Percentiles rank a stretch among this genome's conserved stretches.
Conservation (phyloP, 1,284 basidiomycete species). For the Ganoderma resinaceum region DNA sequence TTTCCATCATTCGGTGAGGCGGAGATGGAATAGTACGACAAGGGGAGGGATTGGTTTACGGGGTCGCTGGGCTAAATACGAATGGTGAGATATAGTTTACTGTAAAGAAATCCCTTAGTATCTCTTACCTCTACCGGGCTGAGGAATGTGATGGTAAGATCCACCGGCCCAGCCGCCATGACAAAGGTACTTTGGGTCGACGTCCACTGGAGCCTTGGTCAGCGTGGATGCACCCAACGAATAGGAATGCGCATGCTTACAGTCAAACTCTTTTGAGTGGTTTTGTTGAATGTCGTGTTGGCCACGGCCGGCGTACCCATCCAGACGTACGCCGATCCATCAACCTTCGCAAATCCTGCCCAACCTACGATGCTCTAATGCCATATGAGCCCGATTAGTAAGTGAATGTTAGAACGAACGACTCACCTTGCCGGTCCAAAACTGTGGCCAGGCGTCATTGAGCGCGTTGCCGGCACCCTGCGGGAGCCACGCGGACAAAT, state of each 20-base stretch:
- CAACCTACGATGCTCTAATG: conserved; percentile 61
- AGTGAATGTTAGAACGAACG: background rate
- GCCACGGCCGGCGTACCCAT: conserved; percentile 59
- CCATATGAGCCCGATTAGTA: background rate
- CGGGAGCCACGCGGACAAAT: conserved; percentile 69
- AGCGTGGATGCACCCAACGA: background rate
- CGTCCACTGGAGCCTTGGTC: conserved; percentile 54
- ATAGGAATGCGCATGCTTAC: conserved; percentile 38
- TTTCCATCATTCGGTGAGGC: conserved; percentile 58
- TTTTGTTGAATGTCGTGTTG: conserved; percentile 49
- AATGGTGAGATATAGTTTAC: conserved; percentile 6
- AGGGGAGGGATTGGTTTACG: conserved; percentile 65
- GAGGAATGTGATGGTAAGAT: conserved; percentile 63
- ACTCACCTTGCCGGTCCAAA: conserved; percentile 68
- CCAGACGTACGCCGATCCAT: conserved; percentile 62
- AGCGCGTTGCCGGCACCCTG: conserved; percentile 59
- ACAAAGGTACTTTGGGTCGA: conserved; percentile 68
- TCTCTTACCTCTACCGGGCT: conserved; percentile 66
- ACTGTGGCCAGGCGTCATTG: conserved; percentile 67
- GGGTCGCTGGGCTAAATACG: conserved; percentile 58
- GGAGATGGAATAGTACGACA: conserved; percentile 65
- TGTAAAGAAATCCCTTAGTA: too few species aligned
- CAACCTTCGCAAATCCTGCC: conserved; percentile 70
- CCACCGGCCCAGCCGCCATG: conserved; percentile 64
- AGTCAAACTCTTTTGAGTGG: conserved; percentile 61